Evolutionary conservation across 176 grass and related monocot genomes (phyloP).

Genomic region (Oryza australiensis): DNA sequence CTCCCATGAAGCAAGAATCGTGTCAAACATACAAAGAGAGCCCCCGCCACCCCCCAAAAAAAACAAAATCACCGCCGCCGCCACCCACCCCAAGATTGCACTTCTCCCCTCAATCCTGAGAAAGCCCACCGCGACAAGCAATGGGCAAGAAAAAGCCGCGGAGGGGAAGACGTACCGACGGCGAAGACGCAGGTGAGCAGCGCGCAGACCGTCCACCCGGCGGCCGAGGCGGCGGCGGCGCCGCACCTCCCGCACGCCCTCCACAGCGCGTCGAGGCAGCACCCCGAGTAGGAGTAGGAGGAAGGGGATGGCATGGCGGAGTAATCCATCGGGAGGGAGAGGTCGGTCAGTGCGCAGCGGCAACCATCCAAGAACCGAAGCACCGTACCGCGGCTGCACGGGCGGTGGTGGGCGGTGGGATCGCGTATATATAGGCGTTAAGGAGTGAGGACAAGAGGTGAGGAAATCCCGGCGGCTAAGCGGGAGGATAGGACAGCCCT

Average conservation of each 20-base stretch:
- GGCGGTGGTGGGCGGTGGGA: not conserved
- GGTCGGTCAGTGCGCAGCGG: not conserved
- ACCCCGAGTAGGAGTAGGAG: too few species aligned
- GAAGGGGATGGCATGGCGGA: constrained; percentile 20
- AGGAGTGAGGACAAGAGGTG: not conserved
- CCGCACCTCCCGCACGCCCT: constrained; percentile 30
- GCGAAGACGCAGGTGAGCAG: constrained; percentile 76
- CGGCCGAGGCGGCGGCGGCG: constrained; percentile 10
- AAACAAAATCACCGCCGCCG: not conserved
- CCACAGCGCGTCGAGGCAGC: constrained; percentile 21
- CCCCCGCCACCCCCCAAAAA: too few species aligned
- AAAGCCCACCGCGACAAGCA: not conserved
- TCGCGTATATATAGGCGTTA: constrained; percentile 26
- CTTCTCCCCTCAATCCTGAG: not conserved
- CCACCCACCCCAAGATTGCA: not conserved
- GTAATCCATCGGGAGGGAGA: constrained; percentile 36
- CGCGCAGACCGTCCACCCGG: constrained; percentile 48
- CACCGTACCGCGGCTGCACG: not conserved
- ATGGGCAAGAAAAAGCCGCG: not conserved
- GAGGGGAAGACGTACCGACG: constrained; percentile 46
- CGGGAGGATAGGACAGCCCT: constrained; percentile 8
- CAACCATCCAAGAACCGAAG: not conserved
- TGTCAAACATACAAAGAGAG: not conserved
- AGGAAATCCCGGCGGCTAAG: constrained; percentile 37
- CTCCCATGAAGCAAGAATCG: not conserved